Evolutionary conservation across 441 rosid genomes (phyloP), one percentile per base, ranked within the genome.

Genomic region (Adansonia gregorii): DNA sequence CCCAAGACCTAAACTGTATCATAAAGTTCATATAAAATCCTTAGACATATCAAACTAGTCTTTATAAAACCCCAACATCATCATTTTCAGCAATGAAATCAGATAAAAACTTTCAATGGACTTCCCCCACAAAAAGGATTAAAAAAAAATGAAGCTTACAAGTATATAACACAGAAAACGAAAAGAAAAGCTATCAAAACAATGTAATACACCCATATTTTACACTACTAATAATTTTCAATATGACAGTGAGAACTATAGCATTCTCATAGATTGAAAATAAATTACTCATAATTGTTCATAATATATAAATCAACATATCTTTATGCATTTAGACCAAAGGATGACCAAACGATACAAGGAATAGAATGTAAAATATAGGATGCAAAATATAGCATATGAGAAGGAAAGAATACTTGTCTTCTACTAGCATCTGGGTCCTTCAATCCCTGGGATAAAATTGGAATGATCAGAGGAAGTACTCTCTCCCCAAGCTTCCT

Each of bases 401-500:
- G 46, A 75, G 35, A 63, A 60, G 68, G 45, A 66, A 48, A 75
- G 80, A 55, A 65, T 88, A 97, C 99, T 75, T 95, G 99, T 92
- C 99, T 88, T 89, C 96, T 91, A 88, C 92, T 83, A 84, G 93
- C 87, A 88, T 86, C 89, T 59, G 94, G 89, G 83, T 93, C 91
- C 86, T 89, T 87, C 77, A 97, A 86, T 49, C 99, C 98, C 80
- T 76, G 80, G 39, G 99, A 90, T 81, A 97, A 87, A 79, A 97
- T 95, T 67, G 99, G 98, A 74, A 97, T 95, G 52, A 97, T 97
- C 84, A 88, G 83, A 81, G 99, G 99, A 86, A 97, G 99, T 75
- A 97, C 99, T 93, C 98, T 93, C 85, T 97, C 99, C 79, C 99
- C 99, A 80, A 97, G 99, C 89, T 97, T 95, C 86, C 98, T 88